Percentiles rank a stretch among this genome's conserved stretches.
Evolutionary conservation across 1,284 basidiomycete genomes (phyloP).

Genomic region (Thecaphora thlaspeos): DNA sequence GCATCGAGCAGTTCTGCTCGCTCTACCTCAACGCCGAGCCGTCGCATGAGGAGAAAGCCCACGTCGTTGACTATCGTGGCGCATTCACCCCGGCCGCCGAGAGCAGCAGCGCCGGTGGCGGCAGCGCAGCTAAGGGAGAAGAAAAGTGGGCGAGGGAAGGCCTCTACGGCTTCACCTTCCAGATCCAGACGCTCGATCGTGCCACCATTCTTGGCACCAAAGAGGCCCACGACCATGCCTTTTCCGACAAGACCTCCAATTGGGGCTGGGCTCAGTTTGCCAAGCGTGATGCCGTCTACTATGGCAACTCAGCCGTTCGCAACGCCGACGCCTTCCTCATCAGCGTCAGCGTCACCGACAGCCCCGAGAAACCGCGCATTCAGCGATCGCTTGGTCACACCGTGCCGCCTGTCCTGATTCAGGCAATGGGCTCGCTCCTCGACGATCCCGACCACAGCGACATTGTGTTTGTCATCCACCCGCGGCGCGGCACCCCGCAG

Average conservation of each 20-base stretch:
- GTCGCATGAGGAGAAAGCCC: slow-evolving; percentile 1
- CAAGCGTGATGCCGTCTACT: slow-evolving; percentile 71
- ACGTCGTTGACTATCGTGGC: background rate
- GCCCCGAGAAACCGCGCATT: slow-evolving; percentile 65
- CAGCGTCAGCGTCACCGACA: slow-evolving; percentile 74
- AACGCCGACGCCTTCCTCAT: slow-evolving; percentile 69
- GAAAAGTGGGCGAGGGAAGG: slow-evolving; percentile 79
- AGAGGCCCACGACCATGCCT: slow-evolving; percentile 79
- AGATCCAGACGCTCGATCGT: slow-evolving; percentile 65
- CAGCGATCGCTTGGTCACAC: slow-evolving; percentile 62
- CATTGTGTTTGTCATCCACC: slow-evolving; percentile 41
- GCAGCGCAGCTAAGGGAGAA: slow-evolving; percentile 56
- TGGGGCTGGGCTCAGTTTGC: slow-evolving; percentile 68
- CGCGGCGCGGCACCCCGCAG: slow-evolving; percentile 17
- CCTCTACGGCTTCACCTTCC: slow-evolving; percentile 78
- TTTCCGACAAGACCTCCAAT: slow-evolving; percentile 69
- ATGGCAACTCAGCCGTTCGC: slow-evolving; percentile 65
- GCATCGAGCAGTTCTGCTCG: slow-evolving; percentile 45
- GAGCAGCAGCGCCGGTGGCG: background rate
- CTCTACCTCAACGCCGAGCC: slow-evolving; percentile 53
- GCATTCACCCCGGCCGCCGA: background rate
- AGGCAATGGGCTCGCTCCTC: slow-evolving; percentile 71
- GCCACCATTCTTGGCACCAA: slow-evolving; percentile 59
- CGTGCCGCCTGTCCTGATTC: slow-evolving; percentile 68
- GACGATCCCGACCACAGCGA: slow-evolving; percentile 73